Evolutionary conservation across 2,329 filamentous ascomycete genomes (phyloP), one percentile per base, ranked within the genome.

Genomic region (Penicillium psychrosexuale): DNA sequence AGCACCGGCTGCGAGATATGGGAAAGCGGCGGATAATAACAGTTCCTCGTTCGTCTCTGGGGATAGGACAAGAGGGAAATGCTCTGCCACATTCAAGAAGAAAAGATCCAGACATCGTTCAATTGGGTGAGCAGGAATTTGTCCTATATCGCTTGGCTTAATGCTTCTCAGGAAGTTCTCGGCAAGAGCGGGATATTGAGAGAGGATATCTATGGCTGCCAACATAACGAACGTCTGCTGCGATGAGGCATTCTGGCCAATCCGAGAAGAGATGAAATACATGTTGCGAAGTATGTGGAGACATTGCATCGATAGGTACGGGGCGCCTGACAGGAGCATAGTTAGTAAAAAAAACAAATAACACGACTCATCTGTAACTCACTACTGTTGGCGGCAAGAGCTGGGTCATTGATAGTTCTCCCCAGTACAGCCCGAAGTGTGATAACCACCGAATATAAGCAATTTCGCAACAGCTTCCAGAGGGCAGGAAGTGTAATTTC

Each of bases 201-300:
- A 80, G 5, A 96, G 80, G 37, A 91, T 85, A 71, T 97, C 92
- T 59, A 96, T 84, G 3, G 91, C 86, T 1, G 89, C 85, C 22
- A 95, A 80, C 65, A 91, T 91, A 27, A 90, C 87, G 68, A 96
- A 96, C 1, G 83, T 85, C 72, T 96, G 93, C 55, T 90, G 88
- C 51, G 92, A 90, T 65, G 95, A 96, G 1, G 84, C 82, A 57
- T 82, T 84, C 53, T 87, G 85, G 19, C 88, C 87, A 52, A 89
- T 82, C 37, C 89, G 82, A 13, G 85, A 86, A 0, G 90, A 90
- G 58, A 96, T 84, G 70, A 96, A 96, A 72, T 86, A 90, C 19
- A 95, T 76, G 65, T 90, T 88, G 28, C 90, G 85, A 11, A 96
- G 81, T 12, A 84, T 84, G 57, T 88, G 85, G 15, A 96, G 79